These are phyloP conservation scores for Toxicodendron radicans DNA, from an alignment of 345 rosid species.

Conservation along the genomic window DNA sequence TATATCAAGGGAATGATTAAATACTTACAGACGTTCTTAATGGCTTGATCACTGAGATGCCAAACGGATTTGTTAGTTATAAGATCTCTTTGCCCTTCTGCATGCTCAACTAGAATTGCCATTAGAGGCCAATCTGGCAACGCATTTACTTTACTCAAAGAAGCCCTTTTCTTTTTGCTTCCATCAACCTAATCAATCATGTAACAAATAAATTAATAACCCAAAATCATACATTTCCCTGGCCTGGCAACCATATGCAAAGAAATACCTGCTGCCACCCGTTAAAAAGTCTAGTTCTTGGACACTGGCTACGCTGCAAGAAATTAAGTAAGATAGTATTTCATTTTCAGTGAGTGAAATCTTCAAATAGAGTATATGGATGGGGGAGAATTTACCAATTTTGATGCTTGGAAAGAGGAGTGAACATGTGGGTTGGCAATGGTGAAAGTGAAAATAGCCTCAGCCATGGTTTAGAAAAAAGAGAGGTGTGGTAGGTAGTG, in stretches of 20 bases:
- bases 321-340: neutral
- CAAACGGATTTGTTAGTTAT: slow-evolving; percentile 63
- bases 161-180: slow-evolving; percentile 32
- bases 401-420: slow-evolving; percentile 26
- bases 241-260: neutral
- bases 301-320: slow-evolving; percentile 44
- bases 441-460: slow-evolving; percentile 51
- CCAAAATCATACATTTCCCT: neutral
- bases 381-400: slow-evolving; percentile 28
- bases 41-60: slow-evolving; percentile 84
- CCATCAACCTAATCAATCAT: slow-evolving; percentile 23
- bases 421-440: slow-evolving; percentile 34
- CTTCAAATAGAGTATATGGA: no score
- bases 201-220: neutral
- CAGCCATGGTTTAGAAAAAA: slow-evolving; percentile 40
- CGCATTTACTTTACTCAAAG: slow-evolving; percentile 47
- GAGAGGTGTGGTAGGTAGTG: neutral
- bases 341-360: neutral
- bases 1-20: neutral
- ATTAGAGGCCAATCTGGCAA: slow-evolving; percentile 74
- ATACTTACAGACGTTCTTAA: slow-evolving; percentile 76
- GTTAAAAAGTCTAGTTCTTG: slow-evolving; percentile 33
- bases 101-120: slow-evolving; percentile 81
- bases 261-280: slow-evolving; percentile 31
- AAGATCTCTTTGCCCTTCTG: slow-evolving; percentile 68